These are phyloP conservation scores for Westerdykella aurantiaca DNA, from an alignment of 2,329 filamentous ascomycete genomes.

Conservation along the genomic window DNA sequence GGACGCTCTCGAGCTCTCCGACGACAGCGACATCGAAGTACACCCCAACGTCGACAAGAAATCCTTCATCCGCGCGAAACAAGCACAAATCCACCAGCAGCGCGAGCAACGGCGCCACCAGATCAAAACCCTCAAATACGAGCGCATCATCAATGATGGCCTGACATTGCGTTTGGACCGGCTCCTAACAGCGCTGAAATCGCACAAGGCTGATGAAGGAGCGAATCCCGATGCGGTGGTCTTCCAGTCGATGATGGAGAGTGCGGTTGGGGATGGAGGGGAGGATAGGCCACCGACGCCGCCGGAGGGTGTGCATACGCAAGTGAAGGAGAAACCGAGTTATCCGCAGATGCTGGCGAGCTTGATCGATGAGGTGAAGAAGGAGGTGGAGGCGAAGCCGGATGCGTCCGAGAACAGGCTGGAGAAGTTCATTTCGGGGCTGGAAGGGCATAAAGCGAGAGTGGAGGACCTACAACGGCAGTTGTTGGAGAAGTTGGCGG, in stretches of 20 bases:
- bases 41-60: conserved; percentile 98
- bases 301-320: conserved; percentile 71
- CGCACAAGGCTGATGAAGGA: conserved; percentile 51
- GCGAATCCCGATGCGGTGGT: conserved; percentile 62
- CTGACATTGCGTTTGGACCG: conserved; percentile 76
- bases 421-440: conserved; percentile 69
- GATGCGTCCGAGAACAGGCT: conserved; percentile 58
- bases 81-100: conserved; percentile 92
- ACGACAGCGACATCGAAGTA: conserved; percentile 96
- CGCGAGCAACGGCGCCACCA: conserved; percentile 78
- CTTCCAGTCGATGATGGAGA: conserved; percentile 84
- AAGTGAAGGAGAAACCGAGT: conserved; percentile 68
- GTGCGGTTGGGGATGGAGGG: conserved; percentile 55
- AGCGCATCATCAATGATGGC: conserved; percentile 86
- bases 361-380: conserved; percentile 90
- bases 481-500: conserved; percentile 64
- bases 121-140: conserved; percentile 88
- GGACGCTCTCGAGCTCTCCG: conserved; percentile 91
- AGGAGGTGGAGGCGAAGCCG: conserved; percentile 68
- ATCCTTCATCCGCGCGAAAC: conserved; percentile 97
- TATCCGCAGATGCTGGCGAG: conserved; percentile 99
- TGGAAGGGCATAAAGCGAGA: conserved; percentile 70
- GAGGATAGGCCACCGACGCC: conserved; percentile 67
- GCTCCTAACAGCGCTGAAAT: conserved; percentile 68
- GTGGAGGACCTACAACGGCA: conserved; percentile 73